phyloP scores from a whole-genome alignment of 2,329 filamentous ascomycete genomes.

The Penicillium digitatum region DNA sequence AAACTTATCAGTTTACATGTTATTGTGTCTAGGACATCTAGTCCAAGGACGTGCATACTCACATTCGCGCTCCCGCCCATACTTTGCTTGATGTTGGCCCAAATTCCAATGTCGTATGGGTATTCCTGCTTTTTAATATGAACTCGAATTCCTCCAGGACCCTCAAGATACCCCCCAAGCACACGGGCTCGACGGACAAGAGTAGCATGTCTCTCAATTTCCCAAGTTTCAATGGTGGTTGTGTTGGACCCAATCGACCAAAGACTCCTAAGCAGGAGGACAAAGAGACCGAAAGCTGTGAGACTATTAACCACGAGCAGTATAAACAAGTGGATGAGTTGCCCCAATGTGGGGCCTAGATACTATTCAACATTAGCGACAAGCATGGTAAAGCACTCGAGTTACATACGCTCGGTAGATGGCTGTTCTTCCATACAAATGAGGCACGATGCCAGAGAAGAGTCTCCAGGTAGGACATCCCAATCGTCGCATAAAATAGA shows the following conservation, averaged over 20 bases:
- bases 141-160: conserved; percentile 53
- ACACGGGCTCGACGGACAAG: conserved; percentile 45
- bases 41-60: conserved; percentile 1
- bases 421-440: conserved; percentile 53
- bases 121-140: conserved; percentile 59
- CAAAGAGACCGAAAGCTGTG: conserved; percentile 52
- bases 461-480: conserved; percentile 55
- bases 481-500: conserved; percentile 55
- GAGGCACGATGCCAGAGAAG: conserved; percentile 51
- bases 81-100: conserved; percentile 54
- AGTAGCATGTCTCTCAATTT: conserved; percentile 49
- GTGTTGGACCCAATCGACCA: conserved; percentile 57
- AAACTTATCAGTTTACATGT: conserved; percentile 1
- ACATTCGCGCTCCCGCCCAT: conserved; percentile 55
- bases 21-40: background rate
- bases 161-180: conserved; percentile 57
- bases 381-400: background rate
- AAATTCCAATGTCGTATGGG: conserved; percentile 63
- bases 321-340: conserved; percentile 55
- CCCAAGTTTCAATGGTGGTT: conserved; percentile 64
- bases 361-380: conserved; percentile 43
- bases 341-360: conserved; percentile 52
- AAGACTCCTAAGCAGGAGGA: conserved; percentile 53
- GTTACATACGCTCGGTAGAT: conserved; percentile 55
- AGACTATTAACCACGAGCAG: conserved; percentile 54